These are phyloP conservation scores for Fusarium virguliforme DNA, from an alignment of 2,329 filamentous ascomycete genomes.

Conservation along the genomic window DNA sequence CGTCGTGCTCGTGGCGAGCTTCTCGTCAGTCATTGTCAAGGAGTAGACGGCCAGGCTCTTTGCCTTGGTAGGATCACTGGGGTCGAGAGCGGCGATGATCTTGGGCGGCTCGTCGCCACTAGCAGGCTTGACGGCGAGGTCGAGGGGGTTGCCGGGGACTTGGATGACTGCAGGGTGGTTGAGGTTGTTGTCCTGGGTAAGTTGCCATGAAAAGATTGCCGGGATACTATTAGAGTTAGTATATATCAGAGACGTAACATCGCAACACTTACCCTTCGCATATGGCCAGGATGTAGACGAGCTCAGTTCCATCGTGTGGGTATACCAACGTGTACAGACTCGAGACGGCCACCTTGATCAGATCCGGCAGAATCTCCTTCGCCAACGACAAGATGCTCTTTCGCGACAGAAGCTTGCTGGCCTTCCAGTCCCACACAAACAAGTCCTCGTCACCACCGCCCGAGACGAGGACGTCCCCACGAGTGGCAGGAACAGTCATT, in stretches of 20 bases:
- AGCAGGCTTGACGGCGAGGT: constrained; percentile 58
- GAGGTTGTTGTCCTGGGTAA: constrained; percentile 66
- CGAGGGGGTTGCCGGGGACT: constrained; percentile 77
- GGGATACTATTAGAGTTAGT: constrained; percentile 63
- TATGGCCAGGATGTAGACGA: constrained; percentile 65
- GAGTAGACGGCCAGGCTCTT: constrained; percentile 54
- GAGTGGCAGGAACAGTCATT: constrained; percentile 74
- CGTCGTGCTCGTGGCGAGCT: constrained; percentile 53
- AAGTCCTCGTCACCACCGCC: constrained; percentile 88
- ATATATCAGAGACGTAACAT: not conserved
- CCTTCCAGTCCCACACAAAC: constrained; percentile 86
- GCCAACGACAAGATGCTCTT: constrained; percentile 67
- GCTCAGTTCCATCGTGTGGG: constrained; percentile 49
- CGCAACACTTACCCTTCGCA: constrained; percentile 69
- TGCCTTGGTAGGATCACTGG: constrained; percentile 48
- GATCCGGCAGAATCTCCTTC: constrained; percentile 56
- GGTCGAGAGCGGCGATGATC: constrained; percentile 62
- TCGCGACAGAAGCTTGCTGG: constrained; percentile 68
- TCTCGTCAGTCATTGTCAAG: constrained; percentile 54
- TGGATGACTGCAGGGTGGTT: constrained; percentile 64
- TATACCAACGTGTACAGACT: constrained; percentile 58
- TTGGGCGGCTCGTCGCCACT: constrained; percentile 45
- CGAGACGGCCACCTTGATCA: constrained; percentile 65
- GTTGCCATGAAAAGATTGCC: constrained; percentile 77
- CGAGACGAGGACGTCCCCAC: constrained; percentile 79